Evolutionary conservation across 2,329 filamentous ascomycete genomes (phyloP), one percentile per base, ranked within the genome.

Genomic region (Myriangium duriaei): DNA sequence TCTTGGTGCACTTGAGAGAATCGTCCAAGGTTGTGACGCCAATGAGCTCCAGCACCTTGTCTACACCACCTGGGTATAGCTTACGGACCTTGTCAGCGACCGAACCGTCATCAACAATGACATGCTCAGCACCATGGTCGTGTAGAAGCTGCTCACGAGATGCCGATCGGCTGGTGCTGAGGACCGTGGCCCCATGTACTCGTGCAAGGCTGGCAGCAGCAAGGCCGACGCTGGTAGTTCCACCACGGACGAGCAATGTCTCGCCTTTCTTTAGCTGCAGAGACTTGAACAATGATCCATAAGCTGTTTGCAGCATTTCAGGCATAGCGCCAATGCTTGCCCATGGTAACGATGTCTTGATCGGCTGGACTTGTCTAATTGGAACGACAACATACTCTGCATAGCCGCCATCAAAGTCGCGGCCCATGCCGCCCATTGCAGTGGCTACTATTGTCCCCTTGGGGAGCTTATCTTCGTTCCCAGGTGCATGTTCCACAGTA

Each of bases 371-470:
- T 42, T 68, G 61, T 9, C 40, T 44, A 2, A 52, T 59, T 0
- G 62, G 58, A 4, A 67, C 64, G 41, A 56, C 62, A 1, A 57
- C 61, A 39, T 66, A 70, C 48, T 71, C 64, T 3, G 65, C 65
- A 44, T 69, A 70, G 0, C 63, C 63, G 6, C 67, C 67, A 43
- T 68, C 60, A 37, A 67, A 65, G 11, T 51, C 49, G 5, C 64
- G 47, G 1, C 66, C 65, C 51, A 71, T 59, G 1, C 65, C 66
- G 5, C 66, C 67, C 63, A 69, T 67, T 11, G 58, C 60, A 2
- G 64, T 68, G 1, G 62, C 63, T 2, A 69, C 63, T 11, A 58
- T 52, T 9, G 56, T 52, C 1, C 64, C 67, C 30, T 52, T 41
- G 11, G 53, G 43, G 40, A 68, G 63, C 7, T n/a, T 7, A n/a